Conservation (phyloP, 2,329 filamentous ascomycete genomes). For the Ampelomyces quisqualis region DNA sequence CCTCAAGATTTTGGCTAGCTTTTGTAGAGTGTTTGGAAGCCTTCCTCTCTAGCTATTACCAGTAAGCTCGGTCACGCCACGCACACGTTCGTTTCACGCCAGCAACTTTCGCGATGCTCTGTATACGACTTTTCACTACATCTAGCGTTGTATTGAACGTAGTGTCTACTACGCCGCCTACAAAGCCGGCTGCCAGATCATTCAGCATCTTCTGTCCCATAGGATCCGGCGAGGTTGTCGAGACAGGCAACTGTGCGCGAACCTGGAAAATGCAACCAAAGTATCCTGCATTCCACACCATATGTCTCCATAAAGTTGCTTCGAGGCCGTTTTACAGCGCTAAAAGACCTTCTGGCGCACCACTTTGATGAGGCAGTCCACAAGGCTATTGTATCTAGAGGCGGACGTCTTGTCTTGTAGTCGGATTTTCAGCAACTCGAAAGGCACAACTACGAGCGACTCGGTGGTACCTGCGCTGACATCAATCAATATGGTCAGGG, state of each 20-base stretch:
- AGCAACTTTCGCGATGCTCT: conserved; percentile 31
- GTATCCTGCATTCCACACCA: conserved; percentile 38
- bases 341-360: conserved; percentile 27
- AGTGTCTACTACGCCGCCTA: conserved; percentile 32
- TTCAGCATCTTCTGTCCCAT: conserved; percentile 30
- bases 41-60: conserved; percentile 31
- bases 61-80: conserved; percentile 34
- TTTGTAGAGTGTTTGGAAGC: conserved; percentile 32
- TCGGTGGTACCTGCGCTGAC: conserved; percentile 34
- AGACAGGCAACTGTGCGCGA: conserved; percentile 23
- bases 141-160: conserved; percentile 36
- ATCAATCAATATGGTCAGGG: conserved; percentile 30
- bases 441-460: conserved; percentile 36
- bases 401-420: conserved; percentile 33
- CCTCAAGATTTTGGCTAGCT: conserved; percentile 36
- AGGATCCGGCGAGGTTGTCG: conserved; percentile 13
- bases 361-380: conserved; percentile 33
- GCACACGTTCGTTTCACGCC: conserved; percentile 30
- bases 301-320: conserved; percentile 35
- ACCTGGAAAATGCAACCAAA: conserved; percentile 39
- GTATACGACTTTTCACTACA: conserved; percentile 37
- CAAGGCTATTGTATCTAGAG: conserved; percentile 27
- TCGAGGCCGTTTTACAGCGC: conserved; percentile 38
- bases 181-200: conserved; percentile 32
- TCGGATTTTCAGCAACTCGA: conserved; percentile 35